Conservation (phyloP, 1,284 basidiomycete genomes). For the Heliocybe sulcata region DNA sequence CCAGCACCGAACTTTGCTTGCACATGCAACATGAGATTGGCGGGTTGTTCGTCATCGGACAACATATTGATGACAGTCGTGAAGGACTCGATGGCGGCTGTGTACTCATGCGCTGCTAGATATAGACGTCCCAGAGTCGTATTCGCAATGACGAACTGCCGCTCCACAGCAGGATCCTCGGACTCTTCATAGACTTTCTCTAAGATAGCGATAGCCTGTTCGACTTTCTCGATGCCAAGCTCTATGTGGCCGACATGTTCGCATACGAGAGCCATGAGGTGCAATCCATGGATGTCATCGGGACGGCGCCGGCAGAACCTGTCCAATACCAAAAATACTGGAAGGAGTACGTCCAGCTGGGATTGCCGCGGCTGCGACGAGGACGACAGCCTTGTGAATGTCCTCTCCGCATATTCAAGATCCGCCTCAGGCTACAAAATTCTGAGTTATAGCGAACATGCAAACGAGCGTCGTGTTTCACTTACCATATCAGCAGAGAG, state of each 20-base stretch:
- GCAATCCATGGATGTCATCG: constrained; percentile 68
- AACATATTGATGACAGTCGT: constrained; percentile 74
- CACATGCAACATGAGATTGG: constrained; percentile 36
- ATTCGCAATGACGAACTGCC: constrained; percentile 78
- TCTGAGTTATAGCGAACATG: neutral
- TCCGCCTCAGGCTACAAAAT: constrained; percentile 70
- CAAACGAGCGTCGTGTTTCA: constrained; percentile 11
- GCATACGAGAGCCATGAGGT: constrained; percentile 82
- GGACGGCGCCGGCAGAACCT: constrained; percentile 71
- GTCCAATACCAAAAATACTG: constrained; percentile 76
- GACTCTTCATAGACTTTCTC: constrained; percentile 86
- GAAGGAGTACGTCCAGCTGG: constrained; percentile 42
- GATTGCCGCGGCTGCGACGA: constrained; percentile 8
- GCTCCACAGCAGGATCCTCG: constrained; percentile 74
- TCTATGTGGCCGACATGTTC: constrained; percentile 76
- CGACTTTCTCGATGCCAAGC: constrained; percentile 51
- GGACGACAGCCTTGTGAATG: constrained; percentile 41
- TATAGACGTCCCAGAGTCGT: constrained; percentile 77
- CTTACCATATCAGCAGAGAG: constrained; percentile 66
- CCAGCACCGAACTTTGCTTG: constrained; percentile 72
- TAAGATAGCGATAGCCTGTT: constrained; percentile 65
- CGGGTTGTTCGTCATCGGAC: constrained; percentile 33
- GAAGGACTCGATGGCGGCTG: constrained; percentile 62
- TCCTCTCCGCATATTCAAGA: constrained; percentile 66
- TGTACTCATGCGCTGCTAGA: constrained; percentile 52